Evolutionary conservation across 805 yeast species (phyloP), one percentile per base, ranked within the genome.

Genomic region (Clavispora carvajalis): DNA sequence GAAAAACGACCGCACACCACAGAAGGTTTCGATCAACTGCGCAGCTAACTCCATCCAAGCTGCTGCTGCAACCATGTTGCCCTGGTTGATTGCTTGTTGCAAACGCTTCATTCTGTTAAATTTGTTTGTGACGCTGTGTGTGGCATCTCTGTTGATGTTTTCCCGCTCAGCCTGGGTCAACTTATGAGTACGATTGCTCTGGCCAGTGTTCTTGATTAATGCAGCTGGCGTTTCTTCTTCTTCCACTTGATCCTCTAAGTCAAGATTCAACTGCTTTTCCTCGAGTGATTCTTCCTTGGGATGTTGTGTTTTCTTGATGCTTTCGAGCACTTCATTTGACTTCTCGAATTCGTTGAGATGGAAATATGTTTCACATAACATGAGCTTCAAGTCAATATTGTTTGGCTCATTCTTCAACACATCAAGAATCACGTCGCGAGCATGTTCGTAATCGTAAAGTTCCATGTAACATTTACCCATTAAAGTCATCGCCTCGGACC

Each of bases 1-100:
- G 54, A 86, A 90, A 48, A 93, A 86, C 51, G 80, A 79, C 46
- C 82, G 74, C 10, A 86, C 88, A 40, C 81, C 76, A 19, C 85
- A 78, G 56, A 93, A 90, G 44, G 85, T 78, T 54, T 89, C 95
- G 31, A 91, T 79, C 37, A 93, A 70, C 49, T 85, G 95, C 2
- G 86, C 76, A 0, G 91, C 96, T 5, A 80, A 67, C 45, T 87
- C 86, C 48, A 86, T 73, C 98, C 98, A 93, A 2, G 86, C 76
- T 7, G 74, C 69, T 2, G 79, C 73, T 0, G 93, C 85, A n/a
- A 77, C 79, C 12, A 59, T 63, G 46, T 81, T 82, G 12, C 62
- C 57, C 17, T 47, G 46, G 22, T 48, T 48, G 5, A 63, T 56
- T 9, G 65, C 59, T 7, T 57, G 65, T 43, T 62, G 62, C 37